Percentiles rank a stretch among this genome's conserved stretches.
phyloP scores from a whole-genome alignment of 208 protist genomes.

The Trypanosoma brucei region DNA sequence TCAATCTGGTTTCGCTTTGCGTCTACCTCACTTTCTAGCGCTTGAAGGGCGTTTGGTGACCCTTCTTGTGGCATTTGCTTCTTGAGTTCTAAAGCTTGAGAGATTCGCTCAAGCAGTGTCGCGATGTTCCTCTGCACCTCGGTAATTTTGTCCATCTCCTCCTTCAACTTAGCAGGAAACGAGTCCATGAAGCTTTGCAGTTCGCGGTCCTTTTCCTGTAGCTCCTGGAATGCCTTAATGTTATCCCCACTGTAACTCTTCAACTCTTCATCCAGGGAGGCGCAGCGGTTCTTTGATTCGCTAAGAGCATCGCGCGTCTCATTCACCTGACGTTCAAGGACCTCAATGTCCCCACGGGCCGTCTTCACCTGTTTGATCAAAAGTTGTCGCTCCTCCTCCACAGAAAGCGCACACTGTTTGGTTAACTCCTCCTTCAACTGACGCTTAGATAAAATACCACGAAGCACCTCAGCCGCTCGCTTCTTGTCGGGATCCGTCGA shows the following conservation, averaged over 20 bases:
- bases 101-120: constrained; percentile 72
- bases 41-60: constrained; percentile 49
- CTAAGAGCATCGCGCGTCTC: constrained; percentile 72
- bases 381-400: constrained; percentile 81
- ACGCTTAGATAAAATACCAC: constrained; percentile 70
- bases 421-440: constrained; percentile 63
- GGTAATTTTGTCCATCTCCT: constrained; percentile 56
- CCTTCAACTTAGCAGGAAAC: constrained; percentile 73
- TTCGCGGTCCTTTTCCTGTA: constrained; percentile 80
- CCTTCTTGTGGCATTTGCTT: constrained; percentile 74
- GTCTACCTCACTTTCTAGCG: constrained; percentile 77
- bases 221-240: constrained; percentile 75
- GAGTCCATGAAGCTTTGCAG: constrained; percentile 87
- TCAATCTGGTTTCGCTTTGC: constrained; percentile 72
- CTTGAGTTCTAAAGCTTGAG: constrained; percentile 68
- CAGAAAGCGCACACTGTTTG: constrained; percentile 70
- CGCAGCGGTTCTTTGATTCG: constrained; percentile 61
- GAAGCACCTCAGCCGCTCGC: constrained; percentile 61
- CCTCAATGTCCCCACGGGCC: constrained; percentile 76
- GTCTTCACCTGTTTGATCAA: constrained; percentile 79
- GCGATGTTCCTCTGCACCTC: constrained; percentile 56
- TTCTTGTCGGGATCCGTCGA: constrained; percentile 73
- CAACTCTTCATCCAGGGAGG: constrained; percentile 71
- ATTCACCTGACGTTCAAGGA: constrained; percentile 77
- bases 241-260: constrained; percentile 87